phyloP scores from a whole-genome alignment of 495 filamentous ascomycete species.

The Aspergillus bridgeri region DNA sequence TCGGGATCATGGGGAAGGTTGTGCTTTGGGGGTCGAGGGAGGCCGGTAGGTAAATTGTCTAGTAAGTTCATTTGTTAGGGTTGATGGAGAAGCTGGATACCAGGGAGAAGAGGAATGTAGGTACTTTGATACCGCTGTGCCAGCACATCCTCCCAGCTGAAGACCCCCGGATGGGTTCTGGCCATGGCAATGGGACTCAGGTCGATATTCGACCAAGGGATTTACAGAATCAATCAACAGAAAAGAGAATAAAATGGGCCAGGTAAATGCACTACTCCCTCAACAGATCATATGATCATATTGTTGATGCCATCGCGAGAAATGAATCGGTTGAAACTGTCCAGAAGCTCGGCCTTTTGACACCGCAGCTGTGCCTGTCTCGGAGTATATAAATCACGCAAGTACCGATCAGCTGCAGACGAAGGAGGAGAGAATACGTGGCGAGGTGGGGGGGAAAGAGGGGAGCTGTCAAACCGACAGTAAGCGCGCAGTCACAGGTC shows the following conservation, averaged over 20 bases:
- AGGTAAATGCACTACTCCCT: not conserved
- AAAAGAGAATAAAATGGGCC: constrained; percentile 1
- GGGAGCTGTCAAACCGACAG: constrained; percentile 9
- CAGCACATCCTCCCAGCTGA: constrained; percentile 49
- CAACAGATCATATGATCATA: not conserved
- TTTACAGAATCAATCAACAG: not conserved
- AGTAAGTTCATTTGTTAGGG: constrained; percentile 5
- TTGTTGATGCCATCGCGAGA: not conserved
- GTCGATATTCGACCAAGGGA: not conserved
- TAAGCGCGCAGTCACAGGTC: constrained; percentile 12
- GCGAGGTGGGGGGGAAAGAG: not conserved
- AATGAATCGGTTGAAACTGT: not conserved
- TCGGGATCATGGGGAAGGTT: constrained; percentile 9
- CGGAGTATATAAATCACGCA: constrained; percentile 3
- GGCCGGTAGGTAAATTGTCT: constrained; percentile 40
- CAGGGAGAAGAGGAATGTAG: constrained; percentile 5
- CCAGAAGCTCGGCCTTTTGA: not conserved
- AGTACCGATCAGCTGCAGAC: no score
- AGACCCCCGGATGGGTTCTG: constrained; percentile 40
- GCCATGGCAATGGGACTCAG: constrained; percentile 26
- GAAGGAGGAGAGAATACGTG: not conserved
- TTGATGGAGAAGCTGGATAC: not conserved
- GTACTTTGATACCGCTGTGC: constrained; percentile 45
- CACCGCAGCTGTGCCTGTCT: not conserved
- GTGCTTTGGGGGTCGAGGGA: constrained; percentile 20